phyloP scores from a whole-genome alignment of 139 green algal genomes.

The Chlamydomonas asymmetrica region DNA sequence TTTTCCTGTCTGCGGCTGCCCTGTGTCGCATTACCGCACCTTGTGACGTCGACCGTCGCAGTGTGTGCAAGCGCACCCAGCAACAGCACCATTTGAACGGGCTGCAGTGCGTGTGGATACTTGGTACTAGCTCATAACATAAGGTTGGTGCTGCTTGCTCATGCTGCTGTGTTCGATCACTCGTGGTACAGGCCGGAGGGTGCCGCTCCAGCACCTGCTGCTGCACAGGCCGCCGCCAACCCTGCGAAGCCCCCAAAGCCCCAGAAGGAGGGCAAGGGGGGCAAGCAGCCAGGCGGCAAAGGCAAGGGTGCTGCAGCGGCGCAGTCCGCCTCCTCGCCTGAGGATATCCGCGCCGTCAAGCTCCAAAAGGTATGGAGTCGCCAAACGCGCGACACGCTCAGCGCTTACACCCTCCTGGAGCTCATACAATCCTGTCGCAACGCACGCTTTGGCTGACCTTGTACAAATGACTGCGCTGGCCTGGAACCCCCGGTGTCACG shows the following conservation, averaged over 20 bases:
- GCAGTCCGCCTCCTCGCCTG: constrained; percentile 48
- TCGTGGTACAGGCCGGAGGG: not conserved
- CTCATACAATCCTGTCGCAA: not conserved
- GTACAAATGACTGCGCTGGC: no score
- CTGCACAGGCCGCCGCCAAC: not conserved
- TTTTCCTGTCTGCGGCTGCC: no score
- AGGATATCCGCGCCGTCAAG: constrained; percentile 71
- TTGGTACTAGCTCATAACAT: not conserved
- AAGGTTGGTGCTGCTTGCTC: no score
- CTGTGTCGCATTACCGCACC: no score
- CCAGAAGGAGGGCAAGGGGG: no score
- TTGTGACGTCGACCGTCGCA: no score
- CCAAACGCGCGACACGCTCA: not conserved
- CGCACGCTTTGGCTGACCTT: not conserved
- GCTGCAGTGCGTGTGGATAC: not conserved
- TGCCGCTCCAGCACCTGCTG: not conserved
- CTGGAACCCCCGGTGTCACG: no score
- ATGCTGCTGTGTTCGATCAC: not conserved
- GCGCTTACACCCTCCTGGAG: not conserved
- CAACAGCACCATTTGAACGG: not conserved
- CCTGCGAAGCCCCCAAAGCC: constrained; percentile 21
- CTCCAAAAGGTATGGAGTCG: constrained; percentile 64
- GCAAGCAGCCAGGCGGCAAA: no score
- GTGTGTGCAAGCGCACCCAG: not conserved
- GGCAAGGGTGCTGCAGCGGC: constrained; percentile 1